A percentile compares a stretch with the other conserved stretches of the same genome.
Conservation (phyloP, 352 stramenopile species). For the Blastocystis sp. region DNA sequence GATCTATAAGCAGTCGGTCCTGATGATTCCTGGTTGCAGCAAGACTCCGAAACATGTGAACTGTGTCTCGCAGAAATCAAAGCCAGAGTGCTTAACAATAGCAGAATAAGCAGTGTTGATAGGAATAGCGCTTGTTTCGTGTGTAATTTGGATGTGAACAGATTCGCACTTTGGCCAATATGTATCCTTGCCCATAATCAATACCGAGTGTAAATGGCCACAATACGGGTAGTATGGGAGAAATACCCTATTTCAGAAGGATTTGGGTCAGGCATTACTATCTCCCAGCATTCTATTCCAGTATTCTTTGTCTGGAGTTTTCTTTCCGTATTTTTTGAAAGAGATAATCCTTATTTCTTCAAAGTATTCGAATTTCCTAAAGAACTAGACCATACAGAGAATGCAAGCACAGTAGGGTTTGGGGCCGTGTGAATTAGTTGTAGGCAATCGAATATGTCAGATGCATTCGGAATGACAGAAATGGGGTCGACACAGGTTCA, state of each 20-base stretch:
- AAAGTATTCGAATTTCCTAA: conserved; percentile 6
- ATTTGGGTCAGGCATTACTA: conserved; percentile 29
- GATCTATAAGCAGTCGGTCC: neutral
- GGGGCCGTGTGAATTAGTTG: neutral
- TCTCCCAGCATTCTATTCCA: conserved; percentile 62
- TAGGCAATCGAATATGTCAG: conserved; percentile 20
- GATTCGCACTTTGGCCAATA: too few relatives aligned
- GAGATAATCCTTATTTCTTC: conserved; percentile 25
- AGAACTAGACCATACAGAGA: conserved; percentile 21
- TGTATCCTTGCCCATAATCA: too few relatives aligned
- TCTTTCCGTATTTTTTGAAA: conserved; percentile 4
- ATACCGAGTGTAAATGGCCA: too few relatives aligned
- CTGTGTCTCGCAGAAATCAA: neutral
- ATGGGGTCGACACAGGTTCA: neutral
- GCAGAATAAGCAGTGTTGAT: neutral
- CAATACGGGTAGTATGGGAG: neutral
- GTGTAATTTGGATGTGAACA: too few relatives aligned
- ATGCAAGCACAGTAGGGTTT: conserved; percentile 51
- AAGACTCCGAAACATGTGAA: neutral
- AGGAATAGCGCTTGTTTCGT: neutral
- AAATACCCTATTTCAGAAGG: conserved; percentile 12
- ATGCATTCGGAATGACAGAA: conserved; percentile 8
- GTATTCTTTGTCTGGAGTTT: conserved; percentile 48
- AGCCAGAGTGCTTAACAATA: neutral
- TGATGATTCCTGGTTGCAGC: neutral